Conservation (phyloP, 2,329 filamentous ascomycete species). For the Calonectria pauciramosa region DNA sequence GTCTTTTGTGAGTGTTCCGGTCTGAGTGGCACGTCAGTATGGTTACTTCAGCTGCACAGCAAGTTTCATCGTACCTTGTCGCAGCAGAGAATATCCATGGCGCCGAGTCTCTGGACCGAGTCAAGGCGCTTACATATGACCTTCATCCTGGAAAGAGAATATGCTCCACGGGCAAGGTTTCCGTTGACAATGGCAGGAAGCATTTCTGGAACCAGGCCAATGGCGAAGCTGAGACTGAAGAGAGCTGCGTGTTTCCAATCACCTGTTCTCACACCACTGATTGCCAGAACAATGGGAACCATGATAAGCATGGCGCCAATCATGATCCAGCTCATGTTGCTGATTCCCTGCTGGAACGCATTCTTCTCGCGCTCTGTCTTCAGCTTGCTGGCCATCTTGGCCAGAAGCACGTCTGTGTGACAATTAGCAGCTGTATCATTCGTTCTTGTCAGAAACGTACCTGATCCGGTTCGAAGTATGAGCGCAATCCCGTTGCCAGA, state of each 20-base stretch:
- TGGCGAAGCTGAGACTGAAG: conserved; percentile 48
- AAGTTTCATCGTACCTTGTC: conserved; percentile 41
- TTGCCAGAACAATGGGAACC: conserved; percentile 41
- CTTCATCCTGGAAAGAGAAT: conserved; percentile 48
- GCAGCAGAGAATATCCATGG: conserved; percentile 48
- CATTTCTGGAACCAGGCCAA: conserved; percentile 49
- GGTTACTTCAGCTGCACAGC: no score
- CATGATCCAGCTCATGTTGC: conserved; percentile 47
- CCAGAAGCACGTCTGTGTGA: conserved; percentile 34
- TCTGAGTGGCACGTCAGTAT: conserved; percentile 22
- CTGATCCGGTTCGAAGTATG: conserved; percentile 33
- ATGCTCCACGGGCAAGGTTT: conserved; percentile 39
- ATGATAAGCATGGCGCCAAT: conserved; percentile 48
- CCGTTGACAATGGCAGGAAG: conserved; percentile 48
- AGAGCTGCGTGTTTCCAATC: conserved; percentile 45
- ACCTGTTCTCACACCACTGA: conserved; percentile 34
- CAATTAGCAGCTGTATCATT: conserved; percentile 15
- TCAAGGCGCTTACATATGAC: conserved; percentile 52
- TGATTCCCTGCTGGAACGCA: conserved; percentile 47
- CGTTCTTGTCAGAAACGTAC: neutral
- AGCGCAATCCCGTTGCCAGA: conserved; percentile 44
- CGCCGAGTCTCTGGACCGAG: conserved; percentile 47
- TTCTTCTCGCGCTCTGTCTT: conserved; percentile 41
- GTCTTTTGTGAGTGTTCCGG: conserved; percentile 48
- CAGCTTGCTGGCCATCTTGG: conserved; percentile 20